These are phyloP conservation scores for Fusarium siculi DNA, from an alignment of 2,329 filamentous ascomycete species.

Conservation along the genomic window DNA sequence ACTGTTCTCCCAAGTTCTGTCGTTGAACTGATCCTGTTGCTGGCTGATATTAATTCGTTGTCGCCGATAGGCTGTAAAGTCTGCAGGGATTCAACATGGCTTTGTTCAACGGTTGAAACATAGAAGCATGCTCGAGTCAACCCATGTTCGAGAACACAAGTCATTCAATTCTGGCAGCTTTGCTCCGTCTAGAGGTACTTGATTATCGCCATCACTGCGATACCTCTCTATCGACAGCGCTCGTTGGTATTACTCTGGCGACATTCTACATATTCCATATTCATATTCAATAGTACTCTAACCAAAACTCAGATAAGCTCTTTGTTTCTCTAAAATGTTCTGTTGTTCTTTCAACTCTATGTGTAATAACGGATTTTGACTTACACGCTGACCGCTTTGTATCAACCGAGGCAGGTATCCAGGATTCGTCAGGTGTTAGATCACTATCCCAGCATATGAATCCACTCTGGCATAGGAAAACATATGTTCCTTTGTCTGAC, in stretches of 20 bases:
- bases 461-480: neutral
- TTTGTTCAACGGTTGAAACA: constrained; percentile 9
- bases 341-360: neutral
- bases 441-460: neutral
- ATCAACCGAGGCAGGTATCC: constrained; percentile 2
- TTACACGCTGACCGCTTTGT: constrained; percentile 11
- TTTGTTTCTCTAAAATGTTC: neutral
- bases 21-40: neutral
- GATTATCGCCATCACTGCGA: neutral
- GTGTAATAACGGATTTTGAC: neutral
- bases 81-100: constrained; percentile 3
- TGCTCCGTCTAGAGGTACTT: neutral
- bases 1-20: neutral
- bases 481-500: neutral
- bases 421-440: neutral
- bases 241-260: neutral
- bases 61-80: constrained; percentile 4
- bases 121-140: neutral
- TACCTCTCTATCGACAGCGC: neutral
- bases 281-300: neutral
- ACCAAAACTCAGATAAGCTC: too few relatives aligned
- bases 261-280: neutral
- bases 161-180: constrained; percentile 1
- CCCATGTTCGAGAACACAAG: neutral
- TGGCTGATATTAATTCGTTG: constrained; percentile 7